These are phyloP conservation scores for Acacia concinna DNA, from an alignment of 331 rosid genomes.

Conservation along the genomic window DNA sequence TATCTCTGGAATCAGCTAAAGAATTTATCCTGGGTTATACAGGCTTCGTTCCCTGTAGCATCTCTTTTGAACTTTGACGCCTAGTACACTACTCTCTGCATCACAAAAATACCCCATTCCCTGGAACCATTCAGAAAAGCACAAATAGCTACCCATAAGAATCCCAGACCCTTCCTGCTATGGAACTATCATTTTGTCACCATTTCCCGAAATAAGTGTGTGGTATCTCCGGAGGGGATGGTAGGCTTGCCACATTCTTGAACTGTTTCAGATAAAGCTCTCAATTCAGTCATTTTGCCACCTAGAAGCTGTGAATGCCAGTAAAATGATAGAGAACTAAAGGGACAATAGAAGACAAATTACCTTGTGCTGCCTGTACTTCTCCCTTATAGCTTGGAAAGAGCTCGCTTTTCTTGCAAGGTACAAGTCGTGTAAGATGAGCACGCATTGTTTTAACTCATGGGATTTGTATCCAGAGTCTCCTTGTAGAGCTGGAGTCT, in stretches of 20 bases:
- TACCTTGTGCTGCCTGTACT: slow-evolving; percentile 79
- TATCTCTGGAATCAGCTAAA: too few relatives aligned
- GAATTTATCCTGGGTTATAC: not conserved
- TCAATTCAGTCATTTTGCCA: slow-evolving; percentile 9
- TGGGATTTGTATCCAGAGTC: slow-evolving; percentile 46
- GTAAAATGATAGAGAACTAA: not conserved
- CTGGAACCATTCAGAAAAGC: not conserved
- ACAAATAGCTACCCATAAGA: not conserved
- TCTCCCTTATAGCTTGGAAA: slow-evolving; percentile 59
- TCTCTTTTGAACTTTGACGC: not conserved
- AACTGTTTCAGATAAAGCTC: slow-evolving; percentile 43
- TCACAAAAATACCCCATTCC: not conserved
- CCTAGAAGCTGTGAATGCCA: not conserved
- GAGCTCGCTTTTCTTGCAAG: slow-evolving; percentile 57
- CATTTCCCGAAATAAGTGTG: slow-evolving; percentile 34
- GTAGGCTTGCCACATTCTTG: slow-evolving; percentile 51
- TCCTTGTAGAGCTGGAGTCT: slow-evolving; percentile 46
- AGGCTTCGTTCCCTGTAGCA: not conserved
- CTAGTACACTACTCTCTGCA: not conserved
- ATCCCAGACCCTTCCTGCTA: not conserved
- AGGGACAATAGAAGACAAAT: not conserved
- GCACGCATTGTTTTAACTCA: slow-evolving; percentile 61
- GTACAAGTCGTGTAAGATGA: slow-evolving; percentile 64
- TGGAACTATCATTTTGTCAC: not conserved
- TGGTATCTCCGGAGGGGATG: slow-evolving; percentile 61